A percentile compares a stretch with the other conserved stretches of the same genome.
Evolutionary conservation across 2,329 filamentous ascomycete genomes (phyloP).

Genomic region (Plenodomus lindquistii): DNA sequence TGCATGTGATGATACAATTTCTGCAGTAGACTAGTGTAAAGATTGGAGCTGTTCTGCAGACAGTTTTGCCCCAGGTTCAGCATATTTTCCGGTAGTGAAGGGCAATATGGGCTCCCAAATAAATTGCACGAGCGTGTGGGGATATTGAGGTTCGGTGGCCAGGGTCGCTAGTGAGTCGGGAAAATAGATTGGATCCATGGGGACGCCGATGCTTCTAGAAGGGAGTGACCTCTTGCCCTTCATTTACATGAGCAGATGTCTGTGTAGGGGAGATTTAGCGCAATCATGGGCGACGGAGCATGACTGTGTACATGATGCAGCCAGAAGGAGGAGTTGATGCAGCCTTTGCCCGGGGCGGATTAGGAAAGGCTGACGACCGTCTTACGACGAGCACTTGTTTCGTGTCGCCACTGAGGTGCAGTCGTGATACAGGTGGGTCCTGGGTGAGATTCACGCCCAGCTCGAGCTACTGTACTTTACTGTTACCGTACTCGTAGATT

Average conservation of each 20-base stretch:
- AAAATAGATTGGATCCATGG: constrained; percentile 41
- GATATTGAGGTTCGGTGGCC: constrained; percentile 27
- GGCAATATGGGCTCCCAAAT: constrained; percentile 22
- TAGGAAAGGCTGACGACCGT: constrained; percentile 29
- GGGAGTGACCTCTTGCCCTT: constrained; percentile 14
- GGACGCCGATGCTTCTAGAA: constrained; percentile 39
- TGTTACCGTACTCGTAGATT: too few species aligned
- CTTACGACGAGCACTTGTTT: constrained; percentile 37
- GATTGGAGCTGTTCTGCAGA: constrained; percentile 17
- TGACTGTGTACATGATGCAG: constrained; percentile 17
- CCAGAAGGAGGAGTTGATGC: constrained; percentile 17
- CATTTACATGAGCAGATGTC: constrained; percentile 12
- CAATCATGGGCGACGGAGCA: constrained; percentile 20
- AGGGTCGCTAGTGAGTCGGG: constrained; percentile 20
- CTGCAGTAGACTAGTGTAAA: constrained; percentile 19
- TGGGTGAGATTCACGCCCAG: constrained; percentile 15
- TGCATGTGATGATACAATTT: constrained; percentile 26
- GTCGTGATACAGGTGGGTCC: constrained; percentile 30
- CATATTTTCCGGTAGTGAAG: constrained; percentile 38
- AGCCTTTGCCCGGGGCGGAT: constrained; percentile 18
- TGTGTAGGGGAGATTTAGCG: constrained; percentile 22
- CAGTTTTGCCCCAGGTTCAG: constrained; percentile 35
- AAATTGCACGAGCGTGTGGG: constrained; percentile 38
- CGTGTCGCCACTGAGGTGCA: constrained; percentile 32
- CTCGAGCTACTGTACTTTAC: constrained; percentile 12